Evolutionary conservation across 495 filamentous ascomycete genomes (phyloP), one percentile per base, ranked within the genome.

Genomic region (Tuber brumale): DNA sequence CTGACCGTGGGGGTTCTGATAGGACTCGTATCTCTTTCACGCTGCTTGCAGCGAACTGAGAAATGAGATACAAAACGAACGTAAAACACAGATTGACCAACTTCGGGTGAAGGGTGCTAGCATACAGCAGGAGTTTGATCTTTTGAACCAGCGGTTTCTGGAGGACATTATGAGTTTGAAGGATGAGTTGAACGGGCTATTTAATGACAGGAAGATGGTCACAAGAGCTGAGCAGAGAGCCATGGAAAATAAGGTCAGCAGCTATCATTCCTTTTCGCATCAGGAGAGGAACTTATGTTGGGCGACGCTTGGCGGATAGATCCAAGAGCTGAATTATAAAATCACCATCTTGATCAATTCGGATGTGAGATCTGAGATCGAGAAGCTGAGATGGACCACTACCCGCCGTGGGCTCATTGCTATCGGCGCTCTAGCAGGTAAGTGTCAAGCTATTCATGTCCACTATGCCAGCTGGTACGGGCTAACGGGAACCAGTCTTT

Each of bases 141-240:
- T 97, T 43, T 82, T 98, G 70, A 91, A 88, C 71, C 94, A 97
- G 85, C 86, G 89, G 48, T 86, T 97, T 76, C 90, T 89, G 69
- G 93, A 96, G 81, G 94, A 97, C 78, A 87, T 93, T 37, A 84
- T 89, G 75, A 89, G 87, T 19, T 85, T 97, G 74, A 95, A 93
- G 83, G 95, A 99, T 82, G 93, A 94, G 51, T 89, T 98, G 61
- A 94, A 93, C 82, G 94, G 93, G 72, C 92, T 97, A 90, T 97
- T 98, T 84, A 94, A 97, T 81, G 95, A 99, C 81, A 89, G 97
- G 37, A 94, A 94, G 84, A 97, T 99, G 94, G 88, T 88, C 9
- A 94, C 94, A 27, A 87, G 93, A 69, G 91, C 92, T 83, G 92
- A 97, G 82, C 93, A 97, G 85, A 89, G 94, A 81, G 87, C 85